A percentile compares a stretch with the other conserved stretches of the same genome.
phyloP scores from a whole-genome alignment of 768 basidiomycete genomes.

The Tephrocybe rancida region DNA sequence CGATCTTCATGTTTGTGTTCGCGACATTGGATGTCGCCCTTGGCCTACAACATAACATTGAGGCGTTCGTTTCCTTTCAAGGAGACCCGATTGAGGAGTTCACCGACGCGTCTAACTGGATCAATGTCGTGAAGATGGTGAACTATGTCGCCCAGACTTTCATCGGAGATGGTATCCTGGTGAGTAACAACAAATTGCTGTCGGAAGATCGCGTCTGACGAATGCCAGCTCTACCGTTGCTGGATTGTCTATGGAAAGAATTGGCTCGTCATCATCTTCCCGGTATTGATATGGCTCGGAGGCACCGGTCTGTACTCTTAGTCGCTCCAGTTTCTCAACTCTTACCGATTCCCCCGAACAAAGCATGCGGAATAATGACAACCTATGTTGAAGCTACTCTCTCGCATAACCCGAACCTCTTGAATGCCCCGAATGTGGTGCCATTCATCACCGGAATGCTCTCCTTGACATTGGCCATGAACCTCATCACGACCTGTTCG shows the following conservation, averaged over 20 bases:
- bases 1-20: slow-evolving; percentile 40
- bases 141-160: slow-evolving; percentile 32
- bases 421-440: slow-evolving; percentile 28
- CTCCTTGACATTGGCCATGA: slow-evolving; percentile 35
- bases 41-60: slow-evolving; percentile 41
- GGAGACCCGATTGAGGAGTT: slow-evolving; percentile 36
- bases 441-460: slow-evolving; percentile 42
- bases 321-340: neutral
- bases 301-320: slow-evolving; percentile 29
- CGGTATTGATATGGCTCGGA: slow-evolving; percentile 36
- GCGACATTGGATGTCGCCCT: slow-evolving; percentile 43
- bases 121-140: slow-evolving; percentile 44
- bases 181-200: slow-evolving; percentile 17
- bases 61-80: slow-evolving; percentile 38
- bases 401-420: slow-evolving; percentile 21
- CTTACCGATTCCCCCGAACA: too few species aligned
- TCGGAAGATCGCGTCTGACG: neutral
- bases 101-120: slow-evolving; percentile 32
- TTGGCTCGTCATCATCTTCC: slow-evolving; percentile 30
- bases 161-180: slow-evolving; percentile 45
- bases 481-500: slow-evolving; percentile 32
- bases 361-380: slow-evolving; percentile 36
- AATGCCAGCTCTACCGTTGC: slow-evolving; percentile 37
- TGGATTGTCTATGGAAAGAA: slow-evolving; percentile 36
- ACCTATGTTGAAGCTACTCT: slow-evolving; percentile 34